These are phyloP conservation scores for Kwoniella botswanensis DNA, from an alignment of 768 basidiomycete species.

Conservation along the genomic window DNA sequence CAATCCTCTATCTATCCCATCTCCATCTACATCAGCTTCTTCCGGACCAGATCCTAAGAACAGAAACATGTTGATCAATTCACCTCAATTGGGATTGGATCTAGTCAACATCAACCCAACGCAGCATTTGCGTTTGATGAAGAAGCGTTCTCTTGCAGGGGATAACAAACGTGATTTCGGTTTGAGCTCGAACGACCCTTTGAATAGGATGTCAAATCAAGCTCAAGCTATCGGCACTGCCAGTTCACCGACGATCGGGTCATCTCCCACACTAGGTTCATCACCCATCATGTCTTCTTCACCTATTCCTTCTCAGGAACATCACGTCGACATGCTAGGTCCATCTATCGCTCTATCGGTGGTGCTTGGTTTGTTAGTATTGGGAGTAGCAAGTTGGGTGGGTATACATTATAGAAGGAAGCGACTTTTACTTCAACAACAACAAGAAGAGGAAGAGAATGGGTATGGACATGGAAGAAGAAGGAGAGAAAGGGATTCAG, in stretches of 20 bases:
- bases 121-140: constrained; percentile 29
- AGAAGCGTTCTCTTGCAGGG: constrained; percentile 17
- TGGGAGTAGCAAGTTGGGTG: constrained; percentile 37
- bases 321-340: constrained; percentile 21
- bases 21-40: background rate
- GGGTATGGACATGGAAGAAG: background rate
- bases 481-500: constrained; percentile 15
- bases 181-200: constrained; percentile 8
- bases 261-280: constrained; percentile 24
- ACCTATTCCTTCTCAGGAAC: background rate
- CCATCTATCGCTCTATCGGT: constrained; percentile 35
- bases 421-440: background rate
- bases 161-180: constrained; percentile 16
- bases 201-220: background rate
- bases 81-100: constrained; percentile 27
- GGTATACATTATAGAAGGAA: constrained; percentile 29
- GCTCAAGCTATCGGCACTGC: background rate
- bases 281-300: constrained; percentile 24
- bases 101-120: constrained; percentile 26
- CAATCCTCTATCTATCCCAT: constrained; percentile 26
- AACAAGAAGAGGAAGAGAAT: background rate
- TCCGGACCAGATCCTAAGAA: background rate
- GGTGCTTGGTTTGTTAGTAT: constrained; percentile 31
- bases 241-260: constrained; percentile 19
- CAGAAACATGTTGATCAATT: constrained; percentile 12